phyloP scores from a whole-genome alignment of 2,329 filamentous ascomycete genomes.

The Emmonsiellopsis sp. region DNA sequence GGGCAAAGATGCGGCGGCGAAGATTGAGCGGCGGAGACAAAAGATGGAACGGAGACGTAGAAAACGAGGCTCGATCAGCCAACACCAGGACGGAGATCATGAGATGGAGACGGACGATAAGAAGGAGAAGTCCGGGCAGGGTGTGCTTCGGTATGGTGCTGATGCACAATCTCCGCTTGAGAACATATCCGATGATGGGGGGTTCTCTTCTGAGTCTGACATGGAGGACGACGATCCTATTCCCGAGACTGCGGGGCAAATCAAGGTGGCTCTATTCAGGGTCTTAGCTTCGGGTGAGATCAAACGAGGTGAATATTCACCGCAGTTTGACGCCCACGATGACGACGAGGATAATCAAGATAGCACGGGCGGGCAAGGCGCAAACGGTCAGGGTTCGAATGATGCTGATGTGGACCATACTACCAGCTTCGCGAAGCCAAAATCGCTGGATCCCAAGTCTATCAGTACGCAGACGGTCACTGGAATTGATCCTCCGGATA shows the following conservation, averaged over 20 bases:
- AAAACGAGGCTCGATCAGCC: conserved; percentile 58
- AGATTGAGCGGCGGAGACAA: conserved; percentile 54
- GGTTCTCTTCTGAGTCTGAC: conserved; percentile 58
- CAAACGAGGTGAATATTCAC: conserved; percentile 95
- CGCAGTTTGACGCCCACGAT: conserved; percentile 93
- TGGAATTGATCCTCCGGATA: conserved; percentile 89
- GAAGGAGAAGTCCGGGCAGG: conserved; percentile 31
- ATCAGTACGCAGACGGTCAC: conserved; percentile 99
- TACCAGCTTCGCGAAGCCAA: conserved; percentile 94
- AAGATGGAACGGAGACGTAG: conserved; percentile 76
- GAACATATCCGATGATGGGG: conserved; percentile 60
- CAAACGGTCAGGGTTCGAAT: conserved; percentile 41
- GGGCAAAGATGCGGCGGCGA: conserved; percentile 81
- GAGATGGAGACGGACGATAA: conserved; percentile 29
- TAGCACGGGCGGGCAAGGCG: conserved; percentile 41
- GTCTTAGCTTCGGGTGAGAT: conserved; percentile 94
- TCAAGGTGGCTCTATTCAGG: conserved; percentile 94
- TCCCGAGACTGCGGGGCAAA: conserved; percentile 90
- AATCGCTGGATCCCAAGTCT: conserved; percentile 88
- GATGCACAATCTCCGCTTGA: conserved; percentile 69
- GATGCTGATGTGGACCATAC: conserved; percentile 90
- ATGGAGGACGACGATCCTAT: conserved; percentile 71
- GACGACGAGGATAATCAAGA: conserved; percentile 67
- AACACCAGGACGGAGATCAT: conserved; percentile 31
- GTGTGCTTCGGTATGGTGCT: conserved; percentile 70